Evolutionary conservation across 2,329 filamentous ascomycete species (phyloP).

Genomic region (Tolypocladium cylindrosporum): DNA sequence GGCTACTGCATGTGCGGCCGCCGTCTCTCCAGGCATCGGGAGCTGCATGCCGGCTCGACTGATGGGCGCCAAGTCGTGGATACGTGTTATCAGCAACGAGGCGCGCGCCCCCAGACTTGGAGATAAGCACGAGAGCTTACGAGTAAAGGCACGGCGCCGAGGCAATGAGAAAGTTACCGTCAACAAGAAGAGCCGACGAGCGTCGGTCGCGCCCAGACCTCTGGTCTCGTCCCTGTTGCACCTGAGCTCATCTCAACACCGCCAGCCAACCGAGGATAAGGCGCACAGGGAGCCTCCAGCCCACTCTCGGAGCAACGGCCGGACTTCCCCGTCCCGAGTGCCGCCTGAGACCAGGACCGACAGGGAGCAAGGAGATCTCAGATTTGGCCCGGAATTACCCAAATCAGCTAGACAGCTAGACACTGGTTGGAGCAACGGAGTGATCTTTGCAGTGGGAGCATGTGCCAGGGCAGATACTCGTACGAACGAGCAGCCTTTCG

Average conservation of each 20-base stretch:
- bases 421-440: background rate
- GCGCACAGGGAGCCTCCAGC: background rate
- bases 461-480: background rate
- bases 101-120: background rate
- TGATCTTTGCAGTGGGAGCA: background rate
- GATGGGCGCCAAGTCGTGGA: background rate
- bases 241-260: background rate
- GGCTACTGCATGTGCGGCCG: conserved; percentile 2
- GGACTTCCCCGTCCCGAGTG: conserved; percentile 19
- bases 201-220: background rate
- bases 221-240: background rate
- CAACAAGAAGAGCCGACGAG: background rate
- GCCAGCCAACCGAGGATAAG: background rate
- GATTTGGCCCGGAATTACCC: conserved; percentile 23
- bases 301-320: conserved; percentile 4
- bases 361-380: conserved; percentile 23
- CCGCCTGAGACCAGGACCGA: conserved; percentile 5
- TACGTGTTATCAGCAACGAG: background rate
- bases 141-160: background rate
- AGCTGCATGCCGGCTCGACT: background rate
- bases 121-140: background rate
- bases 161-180: background rate
- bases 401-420: conserved; percentile 18
- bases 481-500: background rate
- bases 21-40: background rate